Evolutionary conservation across 2,329 filamentous ascomycete genomes (phyloP).

Genomic region (Fusarium nelsonii): DNA sequence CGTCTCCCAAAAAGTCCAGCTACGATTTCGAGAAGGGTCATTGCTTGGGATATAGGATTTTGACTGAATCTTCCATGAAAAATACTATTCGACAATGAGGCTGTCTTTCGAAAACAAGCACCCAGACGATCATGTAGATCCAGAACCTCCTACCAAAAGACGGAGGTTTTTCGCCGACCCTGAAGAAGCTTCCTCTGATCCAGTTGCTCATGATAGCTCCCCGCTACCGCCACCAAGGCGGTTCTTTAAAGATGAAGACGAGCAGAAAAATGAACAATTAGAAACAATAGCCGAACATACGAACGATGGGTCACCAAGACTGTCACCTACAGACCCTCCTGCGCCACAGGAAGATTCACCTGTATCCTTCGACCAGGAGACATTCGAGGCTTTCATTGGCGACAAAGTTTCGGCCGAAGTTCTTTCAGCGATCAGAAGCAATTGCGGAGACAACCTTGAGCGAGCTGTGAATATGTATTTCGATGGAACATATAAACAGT

Average conservation of each 20-base stretch:
- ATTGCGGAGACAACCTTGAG: slow-evolving; percentile 70
- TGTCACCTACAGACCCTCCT: slow-evolving; percentile 13
- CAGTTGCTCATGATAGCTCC: slow-evolving; percentile 40
- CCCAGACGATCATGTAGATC: slow-evolving; percentile 48
- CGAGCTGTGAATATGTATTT: slow-evolving; percentile 77
- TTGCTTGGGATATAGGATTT: slow-evolving; percentile 4
- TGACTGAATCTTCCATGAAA: background rate
- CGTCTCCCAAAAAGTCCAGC: slow-evolving; percentile 52
- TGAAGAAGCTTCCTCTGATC: slow-evolving; percentile 49
- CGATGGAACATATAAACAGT: slow-evolving; percentile 74
- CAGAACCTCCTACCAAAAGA: slow-evolving; percentile 62
- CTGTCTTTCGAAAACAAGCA: slow-evolving; percentile 53
- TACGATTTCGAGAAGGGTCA: slow-evolving; percentile 13
- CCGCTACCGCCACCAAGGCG: slow-evolving; percentile 44
- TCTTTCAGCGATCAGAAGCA: slow-evolving; percentile 63
- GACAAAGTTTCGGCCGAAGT: slow-evolving; percentile 64
- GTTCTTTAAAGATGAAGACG: slow-evolving; percentile 47
- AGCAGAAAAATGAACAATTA: slow-evolving; percentile 36
- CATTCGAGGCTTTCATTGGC: slow-evolving; percentile 71
- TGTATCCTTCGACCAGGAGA: slow-evolving; percentile 66
- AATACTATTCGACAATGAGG: slow-evolving; percentile 21
- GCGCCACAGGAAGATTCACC: slow-evolving; percentile 44
- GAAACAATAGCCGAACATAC: slow-evolving; percentile 26
- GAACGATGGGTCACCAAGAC: slow-evolving; percentile 27
- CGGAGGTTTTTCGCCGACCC: slow-evolving; percentile 55